Conservation (phyloP, 495 filamentous ascomycete species). For the Baudoinia panamericana region DNA sequence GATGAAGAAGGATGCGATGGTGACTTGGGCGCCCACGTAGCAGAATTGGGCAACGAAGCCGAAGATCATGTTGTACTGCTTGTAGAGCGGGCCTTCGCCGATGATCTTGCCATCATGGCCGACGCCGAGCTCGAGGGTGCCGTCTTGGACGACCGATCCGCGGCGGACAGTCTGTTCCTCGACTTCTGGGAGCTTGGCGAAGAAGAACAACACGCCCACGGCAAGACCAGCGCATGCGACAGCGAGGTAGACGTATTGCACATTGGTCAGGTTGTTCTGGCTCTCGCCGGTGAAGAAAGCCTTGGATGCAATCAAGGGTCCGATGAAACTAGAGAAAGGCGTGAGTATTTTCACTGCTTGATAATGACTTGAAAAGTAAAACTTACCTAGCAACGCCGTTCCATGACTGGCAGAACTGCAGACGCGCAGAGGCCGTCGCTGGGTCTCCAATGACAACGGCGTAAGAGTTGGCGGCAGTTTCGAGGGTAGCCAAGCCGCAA, state of each 20-base stretch:
- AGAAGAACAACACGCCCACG: slow-evolving; percentile 22
- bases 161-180: slow-evolving; percentile 9
- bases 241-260: slow-evolving; percentile 24
- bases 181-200: slow-evolving; percentile 22
- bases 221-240: slow-evolving; percentile 18
- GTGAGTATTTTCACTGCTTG: background rate
- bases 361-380: background rate
- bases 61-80: slow-evolving; percentile 37
- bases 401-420: slow-evolving; percentile 23
- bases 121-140: slow-evolving; percentile 13
- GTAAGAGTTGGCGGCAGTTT: slow-evolving; percentile 33
- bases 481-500: slow-evolving; percentile 22
- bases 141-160: slow-evolving; percentile 5
- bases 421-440: slow-evolving; percentile 16
- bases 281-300: slow-evolving; percentile 31
- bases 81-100: slow-evolving; percentile 19
- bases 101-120: slow-evolving; percentile 16
- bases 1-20: slow-evolving; percentile 55
- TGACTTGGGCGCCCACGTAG: slow-evolving; percentile 57
- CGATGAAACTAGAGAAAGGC: slow-evolving; percentile 15
- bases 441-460: slow-evolving; percentile 22
- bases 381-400: background rate
- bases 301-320: slow-evolving; percentile 22
- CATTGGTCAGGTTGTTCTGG: slow-evolving; percentile 20
- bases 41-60: slow-evolving; percentile 58